Evolutionary conservation across 208 protist species (phyloP), one percentile per base, ranked within the genome.

Genomic region (Leishmania tropica): DNA sequence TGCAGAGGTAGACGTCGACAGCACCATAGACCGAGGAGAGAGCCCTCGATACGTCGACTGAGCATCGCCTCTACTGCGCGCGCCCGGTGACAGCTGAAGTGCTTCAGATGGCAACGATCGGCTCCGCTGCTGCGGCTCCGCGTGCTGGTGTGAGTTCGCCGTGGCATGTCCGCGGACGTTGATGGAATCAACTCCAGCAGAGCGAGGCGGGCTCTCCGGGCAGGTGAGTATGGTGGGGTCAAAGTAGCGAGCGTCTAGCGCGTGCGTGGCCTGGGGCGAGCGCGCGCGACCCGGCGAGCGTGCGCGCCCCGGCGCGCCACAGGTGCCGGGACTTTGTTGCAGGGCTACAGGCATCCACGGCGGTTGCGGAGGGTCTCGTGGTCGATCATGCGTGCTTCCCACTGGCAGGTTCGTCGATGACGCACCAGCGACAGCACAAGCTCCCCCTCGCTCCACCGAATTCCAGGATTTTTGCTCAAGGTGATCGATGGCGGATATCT

Each of bases 241-340:
- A 51, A 88, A 88, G 78, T 76, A 81, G 68, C 75, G 62, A 40
- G 42, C 17, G 70, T 88, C 81, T 13, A 88, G 78, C n/a, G 77
- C 76, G 37, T 86, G 85, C 21, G 81, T 62, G 5, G 78, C 67
- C 62, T 78, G 78, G 4, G 85, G 85, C 6, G 81, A 85, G 45
- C 85, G 85, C 0, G 85, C 85, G 13, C 85, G 81, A 21, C 72
- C 58, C 31, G 81, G 81, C 3, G 68, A 75, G 45, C 17, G 72
- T 24, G 42, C 81, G 31, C 85, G 85, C 24, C 54, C 60, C 31
- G 78, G 81, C 10, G 70, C 75, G 51, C 10, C 8, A 19, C 54
- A 79, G 21, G 37, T 60, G 54, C 51, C 40, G 17, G 51, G 72
- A 42, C 60, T 8, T 37, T 19, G 28, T 19, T 37, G 51, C 72